Base-by-base conservation (phyloP, 257 asterid species). In the Salvia splendens region DNA sequence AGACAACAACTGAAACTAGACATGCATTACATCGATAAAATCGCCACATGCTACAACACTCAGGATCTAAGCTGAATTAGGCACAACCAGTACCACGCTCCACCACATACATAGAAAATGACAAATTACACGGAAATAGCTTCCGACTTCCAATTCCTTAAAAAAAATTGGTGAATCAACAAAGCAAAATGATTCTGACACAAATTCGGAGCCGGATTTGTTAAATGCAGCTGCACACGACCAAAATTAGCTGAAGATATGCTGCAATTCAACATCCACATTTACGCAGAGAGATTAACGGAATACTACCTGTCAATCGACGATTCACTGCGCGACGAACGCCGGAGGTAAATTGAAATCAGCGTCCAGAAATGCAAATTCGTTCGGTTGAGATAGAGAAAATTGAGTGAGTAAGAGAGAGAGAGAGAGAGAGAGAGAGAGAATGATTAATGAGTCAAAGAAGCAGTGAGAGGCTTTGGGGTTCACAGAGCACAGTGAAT, bases 1-100 rank as follows among this genome's bases (percentile, higher is more conserved):
- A 10, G 58, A 67, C 49, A 3, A 9, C 48, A 53, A 68, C 15
- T 54, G 45, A 63, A 50, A 64, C 14, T 24, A 14, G 7, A 72
- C 75, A 72, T 67, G 74, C 78, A 77, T 30, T 70, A 38, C 10
- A 56, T 74, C 14, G 14, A 70, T 20, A 11, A 48, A 20, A 43
- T 41, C 59, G 47, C 17, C 58, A 30, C 8, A 48, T 33, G 12
- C 61, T 11, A 61, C 1, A 70, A 47, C 49, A 48, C 51, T 14
- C 73, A 36, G 69, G 72, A 74, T 74, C 77, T 61, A 75, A 50
- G 77, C 83, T 73, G 46, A 66, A 70, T 49, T 74, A 24, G 59
- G 32, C 55, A 50, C 51, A 65, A 48, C 16, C 36, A 28, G 5
- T 53, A 73, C 69, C 71, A 38, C 67, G 14, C 45, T 53, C 46